A percentile compares a stretch with the other conserved stretches of the same genome.
phyloP scores from a whole-genome alignment of 305 asterid species.

The Solanum chacoense region DNA sequence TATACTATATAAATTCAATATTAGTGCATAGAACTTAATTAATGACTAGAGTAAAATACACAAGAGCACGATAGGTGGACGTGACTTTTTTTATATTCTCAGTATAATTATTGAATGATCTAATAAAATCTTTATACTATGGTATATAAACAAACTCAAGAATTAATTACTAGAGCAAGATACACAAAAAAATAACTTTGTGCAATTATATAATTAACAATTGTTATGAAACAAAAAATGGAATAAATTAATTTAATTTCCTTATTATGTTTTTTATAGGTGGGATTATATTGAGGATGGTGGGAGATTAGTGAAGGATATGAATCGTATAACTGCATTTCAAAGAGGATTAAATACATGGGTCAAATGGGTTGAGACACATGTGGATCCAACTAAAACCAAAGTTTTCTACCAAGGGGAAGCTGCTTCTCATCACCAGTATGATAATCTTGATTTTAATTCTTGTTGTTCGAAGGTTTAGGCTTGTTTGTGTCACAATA shows the following conservation, averaged over 20 bases:
- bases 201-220: neutral
- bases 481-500: neutral
- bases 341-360: constrained; percentile 21
- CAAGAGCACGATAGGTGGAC: neutral
- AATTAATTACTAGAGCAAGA: neutral
- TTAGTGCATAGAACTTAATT: neutral
- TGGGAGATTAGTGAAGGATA: neutral
- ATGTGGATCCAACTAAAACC: constrained; percentile 11
- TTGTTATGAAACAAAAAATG: neutral
- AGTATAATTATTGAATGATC: neutral
- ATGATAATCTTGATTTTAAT: neutral
- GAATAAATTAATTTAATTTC: neutral
- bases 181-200: neutral
- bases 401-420: constrained; percentile 25
- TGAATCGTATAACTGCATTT: constrained; percentile 18
- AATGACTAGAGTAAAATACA: neutral
- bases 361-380: constrained; percentile 22
- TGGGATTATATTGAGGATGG: constrained; percentile 25
- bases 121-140: too few species aligned
- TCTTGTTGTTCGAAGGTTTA: neutral
- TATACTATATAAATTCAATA: too few species aligned
- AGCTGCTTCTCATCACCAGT: constrained; percentile 28
- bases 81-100: neutral
- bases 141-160: neutral
- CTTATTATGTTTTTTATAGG: neutral